Evolutionary conservation across 2,329 filamentous ascomycete genomes (phyloP).

Genomic region (Diplodia mutila): DNA sequence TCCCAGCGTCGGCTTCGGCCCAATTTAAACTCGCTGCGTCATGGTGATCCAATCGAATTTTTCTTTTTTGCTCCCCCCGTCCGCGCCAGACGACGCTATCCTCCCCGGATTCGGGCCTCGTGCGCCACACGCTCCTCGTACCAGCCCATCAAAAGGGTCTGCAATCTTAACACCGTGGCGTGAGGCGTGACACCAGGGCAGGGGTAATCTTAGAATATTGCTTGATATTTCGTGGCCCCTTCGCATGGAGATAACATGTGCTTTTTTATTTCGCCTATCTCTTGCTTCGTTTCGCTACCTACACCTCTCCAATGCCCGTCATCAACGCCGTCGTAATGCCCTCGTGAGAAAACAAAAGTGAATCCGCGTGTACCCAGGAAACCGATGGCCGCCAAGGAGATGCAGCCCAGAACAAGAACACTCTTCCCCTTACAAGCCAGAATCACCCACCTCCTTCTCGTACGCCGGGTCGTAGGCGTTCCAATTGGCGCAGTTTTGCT

Average conservation of each 20-base stretch:
- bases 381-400: too few species aligned
- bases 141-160: neutral
- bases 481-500: constrained; percentile 39
- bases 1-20: neutral
- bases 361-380: too few species aligned
- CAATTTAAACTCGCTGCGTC: constrained; percentile 2
- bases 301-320: neutral
- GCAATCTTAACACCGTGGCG: neutral
- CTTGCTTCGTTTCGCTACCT: neutral
- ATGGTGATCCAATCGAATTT: neutral
- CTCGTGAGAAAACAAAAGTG: neutral
- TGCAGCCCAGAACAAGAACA: too few species aligned
- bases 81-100: neutral
- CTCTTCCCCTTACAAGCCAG: constrained; percentile 8
- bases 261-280: neutral
- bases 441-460: constrained; percentile 18
- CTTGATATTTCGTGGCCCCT: neutral
- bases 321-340: constrained; percentile 3
- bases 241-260: neutral
- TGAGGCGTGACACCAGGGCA: neutral
- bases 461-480: constrained; percentile 33
- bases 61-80: neutral
- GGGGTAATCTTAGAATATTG: neutral
- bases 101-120: neutral
- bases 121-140: neutral